Evolutionary conservation across 2,329 filamentous ascomycete genomes (phyloP), one percentile per base, ranked within the genome.

Genomic region (Botrytis fragariae): DNA sequence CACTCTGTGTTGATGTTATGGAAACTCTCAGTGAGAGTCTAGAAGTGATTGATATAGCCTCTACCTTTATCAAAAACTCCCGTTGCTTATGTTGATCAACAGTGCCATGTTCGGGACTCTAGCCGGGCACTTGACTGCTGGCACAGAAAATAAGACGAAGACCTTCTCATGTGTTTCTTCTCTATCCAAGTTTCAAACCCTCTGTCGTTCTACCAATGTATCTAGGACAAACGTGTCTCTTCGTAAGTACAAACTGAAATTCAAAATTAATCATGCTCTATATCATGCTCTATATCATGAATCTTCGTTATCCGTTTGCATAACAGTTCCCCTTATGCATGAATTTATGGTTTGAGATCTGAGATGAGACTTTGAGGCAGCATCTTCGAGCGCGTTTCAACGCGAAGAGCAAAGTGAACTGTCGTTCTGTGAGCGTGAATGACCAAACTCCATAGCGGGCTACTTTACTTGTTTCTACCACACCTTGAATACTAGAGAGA

Each of bases 31-130:
- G 8, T n/a, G 25, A n/a, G 5, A 16, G 5, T 54, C 25, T 54
- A 16, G 12, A 54, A n/a, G 3, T 0, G 14, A 16, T 54, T 4
- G 8, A 54, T 10, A n/a, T 4, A 54, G 22, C 12, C 6, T 2
- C 5, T n/a, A n/a, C 12, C 4, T n/a, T 14, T n/a, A 9, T n/a
- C 3, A 3, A 16, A n/a, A 14, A 6, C 25, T 12, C 3, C 4
- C 20, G 2, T 16, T 16, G 48, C 25, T n/a, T 1, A 54, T 54
- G 1, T 7, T 54, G 48, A 54, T 54, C 48, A 16, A 54, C 48
- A 16, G 7, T 1, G 48, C 48, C 48, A 16, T 54, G 25, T 54
- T 54, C 12, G 0, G 25, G 48, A 1, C 5, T 16, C 12, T 16
- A 54, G 25, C 25, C 48, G 6, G 12, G 4, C 12, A 8, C 25